Evolutionary conservation across 352 stramenopile species (phyloP), one percentile per base, ranked within the genome.

Genomic region (Phytophthora cryptogea): DNA sequence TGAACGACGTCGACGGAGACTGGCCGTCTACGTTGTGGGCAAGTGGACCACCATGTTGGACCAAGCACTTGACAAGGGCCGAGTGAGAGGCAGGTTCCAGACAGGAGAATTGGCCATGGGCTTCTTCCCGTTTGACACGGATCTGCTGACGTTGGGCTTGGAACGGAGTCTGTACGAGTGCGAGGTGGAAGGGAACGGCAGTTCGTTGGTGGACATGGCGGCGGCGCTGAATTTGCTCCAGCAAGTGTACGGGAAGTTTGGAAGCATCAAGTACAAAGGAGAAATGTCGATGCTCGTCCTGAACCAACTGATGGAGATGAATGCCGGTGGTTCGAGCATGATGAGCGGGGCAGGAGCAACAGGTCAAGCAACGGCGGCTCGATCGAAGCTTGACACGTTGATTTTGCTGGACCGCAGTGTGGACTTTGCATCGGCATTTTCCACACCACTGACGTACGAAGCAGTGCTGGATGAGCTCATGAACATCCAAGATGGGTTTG

Each of bases 221-320:
- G 32, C 61, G 0, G 80, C 80, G 17, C 58, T 93, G 16, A 57
- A 80, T 32, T 52, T 80, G 35, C 36, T 92, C 10, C 82, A 93
- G 47, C 59, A 78, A 11, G 27, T 80, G 5, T 89, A 87, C 28
- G 84, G 80, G 0, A 60, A 59, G 13, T 89, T 92, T 36, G 46
- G 66, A 14, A 63, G 76, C n/a, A 88, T 93, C 56, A 89, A 93
- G 54, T 89, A 88, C 70, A 93, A 93, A 50, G 84, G 84, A 8
- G 78, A 92, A 35, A 50, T 91, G 32, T 72, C 80, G 8, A 89
- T 85, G 68, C 68, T 85, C 7, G 78, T 92, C 20, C 58, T 88
- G 16, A 79, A 89, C 17, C 74, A 84, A 35, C 59, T 93, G 36
- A 74, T 92, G 68, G 74, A 88, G 52, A 59, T 79, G 42, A 68